A percentile compares a stretch with the other conserved stretches of the same genome.
Conservation (phyloP, 495 filamentous ascomycete genomes). For the Lophium mytilinum region DNA sequence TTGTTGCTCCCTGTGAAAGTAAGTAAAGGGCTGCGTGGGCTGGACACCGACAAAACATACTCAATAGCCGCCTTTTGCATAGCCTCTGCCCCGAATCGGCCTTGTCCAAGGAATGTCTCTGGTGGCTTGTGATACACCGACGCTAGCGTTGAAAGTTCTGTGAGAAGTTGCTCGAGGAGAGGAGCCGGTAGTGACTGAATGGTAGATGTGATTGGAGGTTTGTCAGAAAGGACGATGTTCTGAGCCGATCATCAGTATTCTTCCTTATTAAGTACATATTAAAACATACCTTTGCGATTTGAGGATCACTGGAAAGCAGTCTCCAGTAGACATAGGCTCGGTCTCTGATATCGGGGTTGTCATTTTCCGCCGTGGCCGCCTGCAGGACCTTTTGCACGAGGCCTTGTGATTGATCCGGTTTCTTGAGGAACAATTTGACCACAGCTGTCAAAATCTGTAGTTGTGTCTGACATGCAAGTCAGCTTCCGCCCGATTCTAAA, state of each 20-base stretch:
- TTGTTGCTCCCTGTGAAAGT: slow-evolving; percentile 58
- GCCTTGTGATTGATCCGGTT: slow-evolving; percentile 77
- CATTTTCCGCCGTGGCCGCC: slow-evolving; percentile 83
- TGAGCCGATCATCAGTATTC: slow-evolving; percentile 29
- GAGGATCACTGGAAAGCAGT: slow-evolving; percentile 83
- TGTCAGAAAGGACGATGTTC: slow-evolving; percentile 87
- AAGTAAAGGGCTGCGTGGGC: slow-evolving; percentile 17
- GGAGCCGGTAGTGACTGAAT: slow-evolving; percentile 76
- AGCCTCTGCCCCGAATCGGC: slow-evolving; percentile 85
- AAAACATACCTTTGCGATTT: slow-evolving; percentile 63
- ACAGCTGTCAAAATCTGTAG: slow-evolving; percentile 93
- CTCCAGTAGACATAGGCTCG: slow-evolving; percentile 98
- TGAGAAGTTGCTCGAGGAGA: slow-evolving; percentile 78
- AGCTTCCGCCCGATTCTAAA: slow-evolving; percentile 1
- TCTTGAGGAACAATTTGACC: slow-evolving; percentile 95
- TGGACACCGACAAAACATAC: slow-evolving; percentile 35
- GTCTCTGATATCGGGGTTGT: slow-evolving; percentile 95
- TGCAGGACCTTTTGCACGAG: slow-evolving; percentile 91
- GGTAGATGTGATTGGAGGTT: slow-evolving; percentile 88
- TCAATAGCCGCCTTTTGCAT: slow-evolving; percentile 95
- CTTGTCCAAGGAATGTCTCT: slow-evolving; percentile 91
- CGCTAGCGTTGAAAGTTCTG: slow-evolving; percentile 88
- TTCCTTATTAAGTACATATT: background rate
- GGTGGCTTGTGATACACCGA: slow-evolving; percentile 99
- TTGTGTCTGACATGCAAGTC: slow-evolving; percentile 55